Conservation (phyloP, 2,329 filamentous ascomycete genomes). For the Colletotrichum endophyticum region DNA sequence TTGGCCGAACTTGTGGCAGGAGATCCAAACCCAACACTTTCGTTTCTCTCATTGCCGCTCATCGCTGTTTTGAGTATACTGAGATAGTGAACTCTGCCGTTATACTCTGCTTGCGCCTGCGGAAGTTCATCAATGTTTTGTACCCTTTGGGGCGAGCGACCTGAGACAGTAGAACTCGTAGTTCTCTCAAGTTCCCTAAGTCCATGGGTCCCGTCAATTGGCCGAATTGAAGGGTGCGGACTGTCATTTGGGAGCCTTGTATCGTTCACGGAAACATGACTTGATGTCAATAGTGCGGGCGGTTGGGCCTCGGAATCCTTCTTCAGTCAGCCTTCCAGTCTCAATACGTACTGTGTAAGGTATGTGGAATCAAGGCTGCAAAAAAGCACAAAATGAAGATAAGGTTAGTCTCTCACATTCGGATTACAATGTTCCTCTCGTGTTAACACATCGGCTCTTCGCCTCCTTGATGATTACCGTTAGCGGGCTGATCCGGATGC, state of each 20-base stretch:
- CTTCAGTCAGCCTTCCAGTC: neutral
- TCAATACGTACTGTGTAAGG: neutral
- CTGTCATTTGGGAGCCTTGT: neutral
- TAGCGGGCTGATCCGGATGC: accelerated
- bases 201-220: neutral
- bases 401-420: neutral
- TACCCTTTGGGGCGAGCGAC: neutral
- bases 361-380: neutral
- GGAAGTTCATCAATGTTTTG: neutral
- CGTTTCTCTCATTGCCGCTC: neutral
- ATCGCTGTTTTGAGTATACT: neutral
- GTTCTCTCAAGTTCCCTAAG: neutral
- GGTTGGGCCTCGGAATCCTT: neutral
- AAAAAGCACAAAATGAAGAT: neutral
- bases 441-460: neutral
- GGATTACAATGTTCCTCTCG: neutral
- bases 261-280: neutral
- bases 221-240: neutral
- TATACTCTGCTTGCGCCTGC: neutral
- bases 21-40: neutral
- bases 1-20: neutral
- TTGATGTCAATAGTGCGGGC: neutral
- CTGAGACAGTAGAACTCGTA: neutral
- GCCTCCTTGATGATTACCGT: neutral
- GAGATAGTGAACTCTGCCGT: neutral